Conservation (phyloP, 257 asterid species). For the Pogostemon cablin region DNA sequence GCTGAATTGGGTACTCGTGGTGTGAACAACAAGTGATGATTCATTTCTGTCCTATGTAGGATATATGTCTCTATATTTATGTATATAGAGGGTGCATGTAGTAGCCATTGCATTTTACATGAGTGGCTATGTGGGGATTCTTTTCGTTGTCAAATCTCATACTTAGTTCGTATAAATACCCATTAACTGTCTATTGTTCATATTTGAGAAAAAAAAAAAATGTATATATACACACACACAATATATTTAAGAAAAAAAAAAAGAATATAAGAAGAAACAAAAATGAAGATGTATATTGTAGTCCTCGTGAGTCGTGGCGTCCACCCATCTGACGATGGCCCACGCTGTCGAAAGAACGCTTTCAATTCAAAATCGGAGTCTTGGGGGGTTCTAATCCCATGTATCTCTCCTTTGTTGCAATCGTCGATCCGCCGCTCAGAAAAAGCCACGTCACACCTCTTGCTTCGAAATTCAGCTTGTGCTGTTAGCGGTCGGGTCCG, state of each 20-base stretch:
- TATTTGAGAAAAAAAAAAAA: too few species aligned
- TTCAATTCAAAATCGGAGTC: background rate
- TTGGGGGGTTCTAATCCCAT: background rate
- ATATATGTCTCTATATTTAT: conserved; percentile 14
- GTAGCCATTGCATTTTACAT: too few species aligned
- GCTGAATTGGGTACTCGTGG: conserved; percentile 73
- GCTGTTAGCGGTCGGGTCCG: too few species aligned
- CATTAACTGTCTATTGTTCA: too few species aligned
- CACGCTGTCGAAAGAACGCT: background rate
- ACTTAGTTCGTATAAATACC: too few species aligned
- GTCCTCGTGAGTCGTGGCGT: background rate
- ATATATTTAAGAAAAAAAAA: too few species aligned
- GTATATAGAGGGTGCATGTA: background rate
- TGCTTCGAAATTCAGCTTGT: background rate
- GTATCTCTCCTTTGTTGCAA: conserved; percentile 9
- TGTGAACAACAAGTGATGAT: conserved; percentile 39
- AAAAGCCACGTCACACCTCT: conserved; percentile 7
- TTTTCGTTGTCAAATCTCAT: too few species aligned
- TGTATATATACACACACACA: too few species aligned
- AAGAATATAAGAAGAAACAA: too few species aligned
- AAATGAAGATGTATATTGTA: too few species aligned
- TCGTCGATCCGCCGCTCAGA: conserved; percentile 15
- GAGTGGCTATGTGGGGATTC: too few species aligned
- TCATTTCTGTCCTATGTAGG: background rate
- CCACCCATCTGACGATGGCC: conserved; percentile 13